phyloP scores from a whole-genome alignment of 139 green algal species.

The Tetratostichococcus sp. region DNA sequence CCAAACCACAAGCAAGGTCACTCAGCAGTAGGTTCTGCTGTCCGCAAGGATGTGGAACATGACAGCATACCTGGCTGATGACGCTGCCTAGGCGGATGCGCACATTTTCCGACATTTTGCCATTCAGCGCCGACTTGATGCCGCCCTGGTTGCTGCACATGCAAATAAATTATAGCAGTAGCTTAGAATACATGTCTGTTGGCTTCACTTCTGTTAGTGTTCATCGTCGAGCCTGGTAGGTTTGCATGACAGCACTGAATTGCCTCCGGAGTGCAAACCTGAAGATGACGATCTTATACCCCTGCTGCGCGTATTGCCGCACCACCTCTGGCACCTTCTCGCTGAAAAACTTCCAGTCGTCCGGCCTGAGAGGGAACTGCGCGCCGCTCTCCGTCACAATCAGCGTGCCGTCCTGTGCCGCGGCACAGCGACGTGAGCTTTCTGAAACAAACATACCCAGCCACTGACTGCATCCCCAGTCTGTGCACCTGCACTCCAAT shows the following conservation, averaged over 20 bases:
- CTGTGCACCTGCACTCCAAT: not conserved
- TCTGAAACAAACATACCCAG: too few relatives aligned
- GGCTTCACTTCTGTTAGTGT: too few relatives aligned
- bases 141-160: slow-evolving; percentile 65
- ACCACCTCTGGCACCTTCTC: slow-evolving; percentile 40
- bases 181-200: too few relatives aligned
- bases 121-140: slow-evolving; percentile 56
- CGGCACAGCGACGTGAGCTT: not conserved
- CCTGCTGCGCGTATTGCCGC: slow-evolving; percentile 31
- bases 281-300: slow-evolving; percentile 71
- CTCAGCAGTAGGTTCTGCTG: too few relatives aligned
- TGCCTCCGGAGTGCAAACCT: too few relatives aligned
- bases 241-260: not conserved
- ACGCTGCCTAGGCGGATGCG: slow-evolving; percentile 35
- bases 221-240: not conserved
- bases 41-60: not conserved
- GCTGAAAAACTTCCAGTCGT: slow-evolving; percentile 63
- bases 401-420: slow-evolving; percentile 69
- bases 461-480: too few relatives aligned
- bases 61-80: slow-evolving; percentile 24
- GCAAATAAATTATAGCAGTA: too few relatives aligned
- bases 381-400: slow-evolving; percentile 43
- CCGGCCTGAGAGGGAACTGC: slow-evolving; percentile 30
- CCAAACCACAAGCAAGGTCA: too few relatives aligned
- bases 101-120: slow-evolving; percentile 49